Evolutionary conservation across 129 eudicot species (phyloP), one percentile per base, ranked within the genome.

Genomic region (Chrysanthemum seticuspe): DNA sequence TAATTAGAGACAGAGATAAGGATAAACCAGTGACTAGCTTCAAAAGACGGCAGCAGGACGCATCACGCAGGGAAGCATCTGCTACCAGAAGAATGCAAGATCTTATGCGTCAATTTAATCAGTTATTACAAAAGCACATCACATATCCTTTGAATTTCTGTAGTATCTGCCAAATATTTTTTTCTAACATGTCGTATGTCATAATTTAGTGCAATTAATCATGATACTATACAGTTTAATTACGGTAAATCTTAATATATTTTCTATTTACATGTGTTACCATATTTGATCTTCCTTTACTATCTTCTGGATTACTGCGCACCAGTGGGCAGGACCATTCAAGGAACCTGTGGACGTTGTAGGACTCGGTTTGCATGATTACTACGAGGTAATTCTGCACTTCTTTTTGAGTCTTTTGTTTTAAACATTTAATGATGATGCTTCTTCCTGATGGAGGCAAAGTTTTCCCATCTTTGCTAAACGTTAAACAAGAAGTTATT

Each of bases 71-170:
- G 58, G 96, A 87, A 79, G 86, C 88, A 59, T 89, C 87, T 79
- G 92, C 90, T 23, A 68, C 80, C 36, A 84, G 83, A 85, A 84
- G 97, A 93, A 93, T 89, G 98, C 97, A 87, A 68, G 96, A 90
- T 61, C 92, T 93, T 61, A 90, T 88, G 81, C 87, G 87, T 47
- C 96, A 90, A 51, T 85, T 90, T 82, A 79, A 83, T 15, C 81
- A 56, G 31, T 83, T 88, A 80, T 52, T 93, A 70, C 84, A 85
- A 53, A 90, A 93, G 92, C 97, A 80, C 58, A 81, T 59, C 79
- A 62, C 47, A 45, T 75, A 82, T 82, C 61, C 83, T 86, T 80
- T 58, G 68, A 49, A 47, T 75, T 19, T 78, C 6, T 23, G 29
- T 72, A 21, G 6, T 10, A 61, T 23, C 8, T 63, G n/a, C 19